phyloP scores from a whole-genome alignment of 352 stramenopile genomes.

The Phytophthora pluvialis region DNA sequence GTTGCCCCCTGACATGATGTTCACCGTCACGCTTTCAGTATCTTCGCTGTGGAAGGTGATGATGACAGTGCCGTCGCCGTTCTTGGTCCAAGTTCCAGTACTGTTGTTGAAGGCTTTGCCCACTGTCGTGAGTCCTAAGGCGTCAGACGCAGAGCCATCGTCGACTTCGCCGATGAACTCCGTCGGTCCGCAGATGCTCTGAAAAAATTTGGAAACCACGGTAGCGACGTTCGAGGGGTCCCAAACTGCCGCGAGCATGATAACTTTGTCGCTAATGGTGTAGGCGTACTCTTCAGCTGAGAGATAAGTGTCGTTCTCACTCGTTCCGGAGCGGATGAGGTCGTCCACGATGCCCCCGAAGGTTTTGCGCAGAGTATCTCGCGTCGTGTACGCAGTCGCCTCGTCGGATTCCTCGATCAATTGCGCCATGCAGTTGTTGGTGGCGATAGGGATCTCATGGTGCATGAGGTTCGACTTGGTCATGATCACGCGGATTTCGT shows the following conservation, averaged over 20 bases:
- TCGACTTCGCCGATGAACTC: conserved; percentile 54
- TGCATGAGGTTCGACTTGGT: conserved; percentile 52
- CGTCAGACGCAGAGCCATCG: conserved; percentile 36
- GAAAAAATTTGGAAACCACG: conserved; percentile 54
- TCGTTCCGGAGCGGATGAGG: conserved; percentile 42
- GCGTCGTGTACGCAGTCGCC: conserved; percentile 29
- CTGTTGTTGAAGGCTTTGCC: conserved; percentile 47
- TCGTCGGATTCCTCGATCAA: conserved; percentile 23
- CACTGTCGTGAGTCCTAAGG: neutral
- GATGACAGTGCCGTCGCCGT: conserved; percentile 30
- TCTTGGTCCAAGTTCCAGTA: conserved; percentile 40
- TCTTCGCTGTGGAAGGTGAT: conserved; percentile 49
- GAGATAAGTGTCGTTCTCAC: conserved; percentile 37
- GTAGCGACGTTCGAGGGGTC: conserved; percentile 48
- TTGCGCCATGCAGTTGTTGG: conserved; percentile 41
- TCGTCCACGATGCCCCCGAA: conserved; percentile 32
- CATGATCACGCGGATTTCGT: conserved; percentile 43
- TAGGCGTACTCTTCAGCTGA: conserved; percentile 41
- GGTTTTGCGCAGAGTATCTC: conserved; percentile 47
- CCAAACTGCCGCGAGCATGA: conserved; percentile 48
- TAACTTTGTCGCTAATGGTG: conserved; percentile 40
- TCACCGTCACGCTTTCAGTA: conserved; percentile 32
- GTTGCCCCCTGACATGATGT: conserved; percentile 7
- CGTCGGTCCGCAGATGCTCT: conserved; percentile 57
- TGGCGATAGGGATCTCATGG: conserved; percentile 48